Evolutionary conservation across 75 land plant genomes (phyloP), one percentile per base, ranked within the genome.

Genomic region (Gnetum montanum): DNA sequence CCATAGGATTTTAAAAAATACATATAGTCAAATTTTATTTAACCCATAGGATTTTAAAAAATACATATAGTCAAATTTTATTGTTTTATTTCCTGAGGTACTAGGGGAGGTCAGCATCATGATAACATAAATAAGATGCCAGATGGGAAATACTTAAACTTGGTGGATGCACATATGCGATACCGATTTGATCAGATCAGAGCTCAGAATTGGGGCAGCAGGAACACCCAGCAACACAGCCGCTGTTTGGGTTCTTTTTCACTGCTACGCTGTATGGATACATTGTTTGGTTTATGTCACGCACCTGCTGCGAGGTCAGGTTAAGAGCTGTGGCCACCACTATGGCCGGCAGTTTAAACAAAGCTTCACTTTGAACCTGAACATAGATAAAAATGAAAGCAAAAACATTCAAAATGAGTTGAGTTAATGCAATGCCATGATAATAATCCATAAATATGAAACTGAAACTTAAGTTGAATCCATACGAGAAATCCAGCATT

Each of bases 401-500:
- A 48, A 0, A 11, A 10, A 4, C 30, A 48, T 7, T 5, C 3
- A 4, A 1, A 46, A 46, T 11, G 41, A 15, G 0, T 38, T 38
- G 15, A 11, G 15, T 11, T 23, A 5, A 5, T 46, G 22, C 23
- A 4, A 11, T 0, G 23, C 3, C 8, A 18, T 1, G 24, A 0
- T 5, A 23, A 46, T 1, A 3, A 46, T 4, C 5, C n/a, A n/a
- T n/a, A n/a, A 46, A 6, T 22, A 18, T 8, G 8, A 46, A 5
- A 6, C 5, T 5, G 2, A 0, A 5, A 46, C 8, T 18, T 38
- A 38, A n/a, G 15, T 6, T 0, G 43, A 10, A 6, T 12, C 0
- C 53, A 11, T 61, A 61, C 64, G 20, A 61, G 35, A 16, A 45
- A 38, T 0, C 66, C 66, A 16, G 66, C 47, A 25, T 64, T 41